Evolutionary conservation across 192 early-diverging fungal species (phyloP), one percentile per base, ranked within the genome.

Genomic region (Podila verticillata): DNA sequence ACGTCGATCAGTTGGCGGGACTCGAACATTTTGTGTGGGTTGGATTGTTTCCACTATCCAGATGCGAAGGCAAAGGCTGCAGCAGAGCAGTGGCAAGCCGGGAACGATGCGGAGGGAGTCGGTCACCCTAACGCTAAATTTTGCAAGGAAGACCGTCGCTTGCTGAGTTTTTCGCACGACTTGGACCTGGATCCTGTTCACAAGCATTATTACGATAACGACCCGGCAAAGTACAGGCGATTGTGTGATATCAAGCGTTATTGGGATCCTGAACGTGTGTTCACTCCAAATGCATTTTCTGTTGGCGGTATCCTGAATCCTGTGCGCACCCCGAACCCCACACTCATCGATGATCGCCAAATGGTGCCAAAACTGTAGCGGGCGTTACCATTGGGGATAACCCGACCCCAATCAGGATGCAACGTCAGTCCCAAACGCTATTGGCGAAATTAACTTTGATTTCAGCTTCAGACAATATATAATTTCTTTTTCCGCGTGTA

Each of bases 241-340:
- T 48, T 71, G 39, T 61, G 69, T 58, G 54, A 56, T 4, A 57
- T 68, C 56, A 68, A 68, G 54, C 1, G 59, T 59, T 34, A 1
- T 0, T 71, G n/a, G 44, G 69, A 71, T 49, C 69, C 69, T 8
- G 36, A 31, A 10, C 59, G 59, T 31, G 60, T 71, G 61, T 71
- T 63, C 69, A 71, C 69, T 49, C 58, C 60, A 26, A 71, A 71
- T 47, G 61, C 31, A 61, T 71, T 71, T 63, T 71, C 57, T 58
- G 49, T 71, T 31, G 69, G 69, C n/a, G n/a, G n/a, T n/a, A n/a
- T n/a, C n/a, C n/a, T n/a, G n/a, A n/a, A n/a, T n/a, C n/a, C n/a
- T n/a, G n/a, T n/a, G n/a, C n/a, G n/a, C n/a, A n/a, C n/a, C n/a
- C n/a, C n/a, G n/a, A n/a, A n/a, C n/a, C n/a, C n/a, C n/a, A n/a